phyloP scores from a whole-genome alignment of 1,284 basidiomycete species.

The Apiotrichum veenhuisii region DNA sequence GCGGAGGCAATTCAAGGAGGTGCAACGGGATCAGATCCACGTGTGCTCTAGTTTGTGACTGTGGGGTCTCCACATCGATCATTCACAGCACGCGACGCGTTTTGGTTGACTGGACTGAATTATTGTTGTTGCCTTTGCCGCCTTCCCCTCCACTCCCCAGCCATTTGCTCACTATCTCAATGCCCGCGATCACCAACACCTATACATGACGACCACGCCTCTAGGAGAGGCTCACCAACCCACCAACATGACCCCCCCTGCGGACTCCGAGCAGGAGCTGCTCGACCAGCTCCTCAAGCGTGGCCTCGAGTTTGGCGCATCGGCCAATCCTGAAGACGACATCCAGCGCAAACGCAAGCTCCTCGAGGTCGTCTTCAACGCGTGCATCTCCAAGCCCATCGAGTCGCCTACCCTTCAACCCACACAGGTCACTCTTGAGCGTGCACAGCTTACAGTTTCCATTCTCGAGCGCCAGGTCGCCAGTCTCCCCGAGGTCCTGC shows the following conservation, averaged over 20 bases:
- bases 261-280: slow-evolving; percentile 21
- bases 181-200: slow-evolving; percentile 7
- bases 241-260: slow-evolving; percentile 1
- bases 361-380: slow-evolving; percentile 34
- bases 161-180: neutral
- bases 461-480: slow-evolving; percentile 29
- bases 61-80: neutral
- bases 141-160: neutral
- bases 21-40: neutral
- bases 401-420: neutral
- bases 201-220: neutral
- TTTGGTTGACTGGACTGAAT: slow-evolving; percentile 7
- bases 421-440: slow-evolving; percentile 16
- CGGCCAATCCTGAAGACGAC: slow-evolving; percentile 2
- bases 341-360: slow-evolving; percentile 29
- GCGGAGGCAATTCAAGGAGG: neutral
- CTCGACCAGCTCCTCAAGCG: slow-evolving; percentile 37
- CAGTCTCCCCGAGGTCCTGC: slow-evolving; percentile 27
- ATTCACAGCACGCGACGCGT: slow-evolving; percentile 1
- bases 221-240: neutral
- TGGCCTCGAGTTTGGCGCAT: slow-evolving; percentile 23
- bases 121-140: neutral
- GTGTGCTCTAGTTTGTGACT: neutral
- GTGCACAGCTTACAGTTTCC: slow-evolving; percentile 29
- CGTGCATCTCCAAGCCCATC: slow-evolving; percentile 26